These are phyloP conservation scores for Eimeria zaria DNA, from an alignment of 169 alveolate genomes.

Conservation along the genomic window DNA sequence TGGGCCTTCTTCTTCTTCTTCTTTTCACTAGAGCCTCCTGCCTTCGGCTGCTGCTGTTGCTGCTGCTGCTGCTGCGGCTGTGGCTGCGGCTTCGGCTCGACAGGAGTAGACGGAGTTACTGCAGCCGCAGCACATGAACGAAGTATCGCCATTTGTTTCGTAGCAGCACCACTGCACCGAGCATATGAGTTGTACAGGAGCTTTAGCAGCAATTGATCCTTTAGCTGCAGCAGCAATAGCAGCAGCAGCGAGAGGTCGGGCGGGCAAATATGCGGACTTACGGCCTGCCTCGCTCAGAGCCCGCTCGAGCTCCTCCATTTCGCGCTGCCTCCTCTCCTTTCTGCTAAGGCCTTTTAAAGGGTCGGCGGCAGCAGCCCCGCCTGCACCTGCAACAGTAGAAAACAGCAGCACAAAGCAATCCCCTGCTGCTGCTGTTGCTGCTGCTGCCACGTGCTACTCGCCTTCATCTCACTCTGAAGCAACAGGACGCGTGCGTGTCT, in stretches of 20 bases:
- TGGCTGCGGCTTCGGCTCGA: constrained; percentile 41
- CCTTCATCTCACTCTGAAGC: background rate
- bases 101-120: constrained; percentile 46
- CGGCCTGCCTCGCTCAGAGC: constrained; percentile 70
- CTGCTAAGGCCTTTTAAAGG: constrained; percentile 58
- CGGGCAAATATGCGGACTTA: background rate
- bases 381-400: constrained; percentile 28
- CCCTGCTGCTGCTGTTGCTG: background rate
- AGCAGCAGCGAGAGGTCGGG: background rate
- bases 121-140: constrained; percentile 20
- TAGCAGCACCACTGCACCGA: background rate
- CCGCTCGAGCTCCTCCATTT: constrained; percentile 65
- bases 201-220: background rate
- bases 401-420: background rate
- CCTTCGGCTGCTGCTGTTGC: constrained; percentile 52
- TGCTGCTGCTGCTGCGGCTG: constrained; percentile 56
- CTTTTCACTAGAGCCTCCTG: constrained; percentile 16
- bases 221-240: background rate
- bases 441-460: background rate
- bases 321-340: constrained; percentile 53
- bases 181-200: background rate
- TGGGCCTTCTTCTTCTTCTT: constrained; percentile 24
- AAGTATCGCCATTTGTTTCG: background rate
- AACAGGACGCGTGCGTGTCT: background rate
- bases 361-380: constrained; percentile 49